A percentile compares a stretch with the other conserved stretches of the same genome.
Conservation (phyloP, 495 filamentous ascomycete species). For the Chaetomium fimeti region DNA sequence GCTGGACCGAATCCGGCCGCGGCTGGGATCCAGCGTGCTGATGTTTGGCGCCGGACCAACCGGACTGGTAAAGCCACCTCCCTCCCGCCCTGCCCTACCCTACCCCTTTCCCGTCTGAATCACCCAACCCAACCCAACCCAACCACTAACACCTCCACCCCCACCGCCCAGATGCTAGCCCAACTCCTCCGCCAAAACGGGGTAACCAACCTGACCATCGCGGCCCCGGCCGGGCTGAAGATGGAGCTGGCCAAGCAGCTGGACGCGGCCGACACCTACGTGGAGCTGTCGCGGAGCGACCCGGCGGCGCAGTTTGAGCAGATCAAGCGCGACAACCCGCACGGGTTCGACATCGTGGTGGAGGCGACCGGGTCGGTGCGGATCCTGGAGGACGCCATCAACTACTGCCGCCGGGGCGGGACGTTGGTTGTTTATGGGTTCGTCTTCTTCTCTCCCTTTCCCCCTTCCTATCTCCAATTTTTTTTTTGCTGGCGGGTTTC, state of each 20-base stretch:
- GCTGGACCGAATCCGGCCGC: conserved; percentile 68
- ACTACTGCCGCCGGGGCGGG: conserved; percentile 66
- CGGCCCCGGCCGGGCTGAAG: conserved; percentile 65
- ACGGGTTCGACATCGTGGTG: conserved; percentile 66
- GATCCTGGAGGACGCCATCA: conserved; percentile 67
- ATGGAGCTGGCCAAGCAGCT: conserved; percentile 67
- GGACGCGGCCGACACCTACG: conserved; percentile 52
- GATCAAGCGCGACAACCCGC: conserved; percentile 63
- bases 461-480: neutral
- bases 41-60: conserved; percentile 68
- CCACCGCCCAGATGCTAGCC: conserved; percentile 43
- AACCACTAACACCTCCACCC: neutral
- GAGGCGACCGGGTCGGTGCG: conserved; percentile 63
- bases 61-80: neutral
- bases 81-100: neutral
- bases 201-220: conserved; percentile 64
- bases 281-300: conserved; percentile 59
- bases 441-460: neutral
- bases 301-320: conserved; percentile 57
- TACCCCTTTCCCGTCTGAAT: too few relatives aligned
- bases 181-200: conserved; percentile 64
- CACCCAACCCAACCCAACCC: too few relatives aligned
- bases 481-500: neutral
- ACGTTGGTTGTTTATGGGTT: conserved; percentile 62
- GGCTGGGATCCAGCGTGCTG: conserved; percentile 64